Percentiles rank a stretch among this genome's conserved stretches.
Conservation (phyloP, 1,139 yeast genomes). For the Debaryomyces sp. region DNA sequence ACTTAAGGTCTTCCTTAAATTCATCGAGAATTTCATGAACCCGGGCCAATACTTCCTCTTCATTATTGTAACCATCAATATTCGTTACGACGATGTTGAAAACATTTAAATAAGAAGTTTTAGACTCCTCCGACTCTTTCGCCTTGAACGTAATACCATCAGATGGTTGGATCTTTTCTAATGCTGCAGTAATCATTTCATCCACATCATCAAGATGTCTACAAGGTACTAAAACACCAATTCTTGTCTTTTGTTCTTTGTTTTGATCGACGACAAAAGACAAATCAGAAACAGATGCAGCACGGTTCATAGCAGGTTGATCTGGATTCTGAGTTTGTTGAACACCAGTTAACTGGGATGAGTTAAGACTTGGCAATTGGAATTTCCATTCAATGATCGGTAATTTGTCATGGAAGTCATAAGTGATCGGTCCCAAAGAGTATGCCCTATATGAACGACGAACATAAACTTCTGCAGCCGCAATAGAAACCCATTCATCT, state of each 20-base stretch:
- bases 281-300: slow-evolving; percentile 90
- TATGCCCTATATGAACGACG: slow-evolving; percentile 98
- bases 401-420: slow-evolving; percentile 59
- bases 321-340: slow-evolving; percentile 48
- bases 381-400: slow-evolving; percentile 89
- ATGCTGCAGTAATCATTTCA: slow-evolving; percentile 74
- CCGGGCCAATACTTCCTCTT: slow-evolving; percentile 65
- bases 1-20: slow-evolving; percentile 66
- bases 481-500: slow-evolving; percentile 89
- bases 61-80: slow-evolving; percentile 73
- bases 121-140: slow-evolving; percentile 39
- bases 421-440: slow-evolving; percentile 74
- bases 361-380: slow-evolving; percentile 73
- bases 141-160: slow-evolving; percentile 33
- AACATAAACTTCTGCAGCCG: slow-evolving; percentile 95
- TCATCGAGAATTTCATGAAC: slow-evolving; percentile 70
- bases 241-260: slow-evolving; percentile 60
- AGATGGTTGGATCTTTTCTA: slow-evolving; percentile 64
- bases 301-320: slow-evolving; percentile 64
- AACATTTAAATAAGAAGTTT: slow-evolving; percentile 61
- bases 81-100: slow-evolving; percentile 77
- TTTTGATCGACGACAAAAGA: slow-evolving; percentile 73
- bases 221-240: slow-evolving; percentile 86
- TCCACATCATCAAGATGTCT: slow-evolving; percentile 88
- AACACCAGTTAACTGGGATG: slow-evolving; percentile 69